Base-by-base conservation (phyloP, 345 rosid genomes). In the Stellera chamaejasme region DNA sequence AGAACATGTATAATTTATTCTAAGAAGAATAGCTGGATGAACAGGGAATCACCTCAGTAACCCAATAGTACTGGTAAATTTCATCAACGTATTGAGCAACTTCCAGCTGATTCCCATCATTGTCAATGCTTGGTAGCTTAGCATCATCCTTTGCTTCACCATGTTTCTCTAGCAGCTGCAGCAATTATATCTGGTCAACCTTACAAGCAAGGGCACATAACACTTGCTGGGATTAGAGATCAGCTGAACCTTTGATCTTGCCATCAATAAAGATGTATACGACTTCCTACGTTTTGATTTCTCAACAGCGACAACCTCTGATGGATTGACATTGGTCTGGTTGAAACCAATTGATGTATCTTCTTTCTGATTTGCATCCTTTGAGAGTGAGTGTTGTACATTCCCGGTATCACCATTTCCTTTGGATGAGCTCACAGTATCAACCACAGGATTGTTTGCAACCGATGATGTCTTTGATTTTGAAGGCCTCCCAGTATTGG, bases 21-120 rank as follows among this genome's bases (percentile, higher is more conserved):
- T 15, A 42, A 16, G 45, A 52, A 41, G 58, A 11, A 25, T 48
- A 26, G 2, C 51, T 32, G 39, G 39, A 32, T 15, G 10, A 58
- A 59, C 52, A 32, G 53, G 57, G 41, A 56, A 64, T 64, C 69
- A 93, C 99, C 96, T 93, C 99, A 45, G 75, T 57, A 52, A 73
- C 71, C 99, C 99, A 89, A 66, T 93, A 89, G 70, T 81, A 89
- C 62, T 80, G 83, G 64, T 89, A 93, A 63, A 89, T 93, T 55
- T 87, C 95, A 69, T 93, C 94, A 60, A 89, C 94, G 48, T 93
- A 93, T 63, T 93, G 94, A 65, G 99, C 94, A 63, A 89, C 99
- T 79, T 93, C 99, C 60, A 93, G 70, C 44, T 80, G 86, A 77
- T 87, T 88, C 66, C 77, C 69, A 52, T 68, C 66, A 77, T 89